phyloP scores from a whole-genome alignment of 1,284 basidiomycete species.

The Heterobasidion irregulare region DNA sequence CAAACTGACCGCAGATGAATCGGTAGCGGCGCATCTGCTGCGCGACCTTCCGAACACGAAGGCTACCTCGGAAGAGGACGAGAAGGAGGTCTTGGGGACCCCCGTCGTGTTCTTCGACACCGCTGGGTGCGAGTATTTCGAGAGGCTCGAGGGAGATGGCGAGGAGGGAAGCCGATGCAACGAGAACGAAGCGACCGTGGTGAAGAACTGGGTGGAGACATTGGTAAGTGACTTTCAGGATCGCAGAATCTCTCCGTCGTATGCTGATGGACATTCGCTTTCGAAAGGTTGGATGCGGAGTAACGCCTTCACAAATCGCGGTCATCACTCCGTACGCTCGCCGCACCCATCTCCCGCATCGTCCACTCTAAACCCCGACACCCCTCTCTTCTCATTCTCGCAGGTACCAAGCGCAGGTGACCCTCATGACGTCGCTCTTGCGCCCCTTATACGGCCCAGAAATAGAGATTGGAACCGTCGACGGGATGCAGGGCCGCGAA shows the following conservation, averaged over 20 bases:
- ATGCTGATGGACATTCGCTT: background rate
- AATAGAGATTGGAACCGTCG: constrained; percentile 86
- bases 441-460: constrained; percentile 59
- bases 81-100: constrained; percentile 62
- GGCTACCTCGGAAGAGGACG: constrained; percentile 45
- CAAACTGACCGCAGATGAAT: constrained; percentile 62
- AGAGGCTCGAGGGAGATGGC: constrained; percentile 55
- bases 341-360: background rate
- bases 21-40: constrained; percentile 69
- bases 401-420: constrained; percentile 88
- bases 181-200: constrained; percentile 86
- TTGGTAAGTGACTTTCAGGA: constrained; percentile 42
- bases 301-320: constrained; percentile 73
- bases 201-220: constrained; percentile 73
- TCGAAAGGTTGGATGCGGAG: constrained; percentile 56
- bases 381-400: background rate
- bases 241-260: background rate
- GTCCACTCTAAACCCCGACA: constrained; percentile 1
- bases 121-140: constrained; percentile 86
- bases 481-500: constrained; percentile 92
- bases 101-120: constrained; percentile 94
- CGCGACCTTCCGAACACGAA: constrained; percentile 56
- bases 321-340: constrained; percentile 80
- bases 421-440: constrained; percentile 67
- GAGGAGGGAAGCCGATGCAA: constrained; percentile 88